Evolutionary conservation across 148 eudicot genomes (phyloP).

Genomic region (Rhododendron mucronatum): DNA sequence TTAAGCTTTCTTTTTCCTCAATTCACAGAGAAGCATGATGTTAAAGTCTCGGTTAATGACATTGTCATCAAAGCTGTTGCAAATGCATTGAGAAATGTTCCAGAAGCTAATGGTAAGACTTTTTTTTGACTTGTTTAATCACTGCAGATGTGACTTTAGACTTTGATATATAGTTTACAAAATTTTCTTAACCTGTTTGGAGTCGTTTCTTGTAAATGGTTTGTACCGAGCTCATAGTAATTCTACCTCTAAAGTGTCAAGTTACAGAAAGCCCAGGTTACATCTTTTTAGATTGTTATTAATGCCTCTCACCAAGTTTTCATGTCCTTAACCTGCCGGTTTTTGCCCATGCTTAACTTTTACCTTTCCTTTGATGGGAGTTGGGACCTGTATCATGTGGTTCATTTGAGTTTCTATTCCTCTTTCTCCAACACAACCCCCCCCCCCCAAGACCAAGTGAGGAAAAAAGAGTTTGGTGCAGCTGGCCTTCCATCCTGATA

Average conservation of each 20-base stretch:
- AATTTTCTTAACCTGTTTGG: background rate
- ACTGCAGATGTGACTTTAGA: background rate
- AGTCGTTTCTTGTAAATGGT: background rate
- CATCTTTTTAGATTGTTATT: background rate
- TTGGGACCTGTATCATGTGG: too few relatives aligned
- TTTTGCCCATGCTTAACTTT: too few relatives aligned
- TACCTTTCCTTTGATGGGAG: too few relatives aligned
- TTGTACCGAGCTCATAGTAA: background rate
- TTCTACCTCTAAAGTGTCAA: background rate
- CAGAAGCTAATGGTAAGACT: constrained; percentile 83
- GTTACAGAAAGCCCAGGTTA: background rate
- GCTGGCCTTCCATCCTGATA: too few relatives aligned
- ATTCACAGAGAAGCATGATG: constrained; percentile 64
- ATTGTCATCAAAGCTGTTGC: constrained; percentile 98
- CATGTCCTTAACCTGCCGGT: background rate
- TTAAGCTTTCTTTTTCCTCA: constrained; percentile 9
- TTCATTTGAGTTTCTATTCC: too few relatives aligned
- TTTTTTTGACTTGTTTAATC: background rate
- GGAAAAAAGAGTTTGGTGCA: too few relatives aligned
- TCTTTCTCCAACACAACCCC: too few relatives aligned
- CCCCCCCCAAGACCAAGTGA: too few relatives aligned
- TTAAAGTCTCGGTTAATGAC: constrained; percentile 97
- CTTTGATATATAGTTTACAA: background rate
- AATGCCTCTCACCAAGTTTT: background rate
- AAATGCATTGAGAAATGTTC: constrained; percentile 76